Percentiles rank a stretch among this genome's conserved stretches.
Conservation (phyloP, 1,284 basidiomycete genomes). For the Apiotrichum gamsii region DNA sequence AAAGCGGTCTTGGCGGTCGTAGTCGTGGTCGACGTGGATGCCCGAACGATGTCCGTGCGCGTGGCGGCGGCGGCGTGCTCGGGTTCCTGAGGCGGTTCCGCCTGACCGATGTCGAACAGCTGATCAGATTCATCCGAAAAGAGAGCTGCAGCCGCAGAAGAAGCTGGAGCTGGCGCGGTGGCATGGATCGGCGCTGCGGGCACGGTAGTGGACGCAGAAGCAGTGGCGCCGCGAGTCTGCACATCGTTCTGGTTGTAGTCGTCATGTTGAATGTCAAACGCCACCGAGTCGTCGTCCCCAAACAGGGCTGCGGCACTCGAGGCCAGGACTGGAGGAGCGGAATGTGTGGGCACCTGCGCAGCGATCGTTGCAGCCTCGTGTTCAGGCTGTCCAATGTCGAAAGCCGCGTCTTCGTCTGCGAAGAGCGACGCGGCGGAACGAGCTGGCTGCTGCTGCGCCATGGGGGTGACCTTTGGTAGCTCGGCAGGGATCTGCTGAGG, state of each 20-base stretch:
- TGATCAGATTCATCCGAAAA: slow-evolving; percentile 1
- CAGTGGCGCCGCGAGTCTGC: neutral
- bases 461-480: neutral
- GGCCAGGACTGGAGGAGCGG: neutral
- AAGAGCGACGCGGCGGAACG: slow-evolving; percentile 14
- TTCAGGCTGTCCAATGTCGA: slow-evolving; percentile 1
- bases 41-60: slow-evolving; percentile 4
- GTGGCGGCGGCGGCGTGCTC: neutral
- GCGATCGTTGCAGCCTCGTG: neutral
- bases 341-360: neutral
- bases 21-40: slow-evolving; percentile 1
- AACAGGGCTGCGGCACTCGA: slow-evolving; percentile 11
- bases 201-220: neutral
- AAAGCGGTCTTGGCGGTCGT: neutral
- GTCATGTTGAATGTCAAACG: slow-evolving; percentile 6
- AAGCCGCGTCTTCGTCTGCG: slow-evolving; percentile 9
- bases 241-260: neutral
- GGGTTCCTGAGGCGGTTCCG: neutral
- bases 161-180: neutral
- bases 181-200: neutral
- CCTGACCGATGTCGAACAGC: slow-evolving; percentile 12
- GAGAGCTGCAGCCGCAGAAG: slow-evolving; percentile 1
- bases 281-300: slow-evolving; percentile 2
- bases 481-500: neutral
- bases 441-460: neutral